phyloP scores from a whole-genome alignment of 371 early-diverging fungal species.

The Funneliformis caledonium region DNA sequence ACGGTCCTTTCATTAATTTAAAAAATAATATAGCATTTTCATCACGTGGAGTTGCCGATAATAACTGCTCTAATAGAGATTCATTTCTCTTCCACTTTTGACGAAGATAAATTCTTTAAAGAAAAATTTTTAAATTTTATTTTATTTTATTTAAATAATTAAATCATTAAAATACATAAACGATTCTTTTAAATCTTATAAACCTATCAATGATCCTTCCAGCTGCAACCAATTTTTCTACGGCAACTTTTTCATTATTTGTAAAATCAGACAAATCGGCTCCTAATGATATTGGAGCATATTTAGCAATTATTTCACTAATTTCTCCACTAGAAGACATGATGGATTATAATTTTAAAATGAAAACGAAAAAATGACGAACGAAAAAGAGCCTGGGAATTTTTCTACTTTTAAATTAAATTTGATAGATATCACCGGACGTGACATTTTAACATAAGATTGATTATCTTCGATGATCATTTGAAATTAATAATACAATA shows the following conservation, averaged over 20 bases:
- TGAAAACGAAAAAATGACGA: too few relatives aligned
- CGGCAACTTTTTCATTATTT: slow-evolving; percentile 63
- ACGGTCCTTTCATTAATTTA: slow-evolving; percentile 76
- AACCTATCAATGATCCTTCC: slow-evolving; percentile 62
- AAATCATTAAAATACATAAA: not conserved
- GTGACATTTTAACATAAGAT: too few relatives aligned
- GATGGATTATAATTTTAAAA: too few relatives aligned
- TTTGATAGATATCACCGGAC: too few relatives aligned
- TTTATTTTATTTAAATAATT: not conserved
- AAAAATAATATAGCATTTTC: slow-evolving; percentile 58
- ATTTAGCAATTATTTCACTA: not conserved
- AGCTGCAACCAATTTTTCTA: slow-evolving; percentile 69
- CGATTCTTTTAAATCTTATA: not conserved
- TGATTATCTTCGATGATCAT: too few relatives aligned
- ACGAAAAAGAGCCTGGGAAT: too few relatives aligned
- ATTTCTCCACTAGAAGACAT: not conserved
- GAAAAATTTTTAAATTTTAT: not conserved
- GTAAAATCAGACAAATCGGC: slow-evolving; percentile 46
- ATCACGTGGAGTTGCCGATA: slow-evolving; percentile 34
- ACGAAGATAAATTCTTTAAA: slow-evolving; percentile 58
- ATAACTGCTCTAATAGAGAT: slow-evolving; percentile 54
- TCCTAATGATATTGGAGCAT: not conserved
- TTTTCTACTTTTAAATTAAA: too few relatives aligned
- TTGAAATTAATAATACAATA: too few relatives aligned
- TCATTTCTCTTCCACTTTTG: slow-evolving; percentile 78